Conservation (phyloP, 1,284 basidiomycete species). For the Fomitopsis betulina region DNA sequence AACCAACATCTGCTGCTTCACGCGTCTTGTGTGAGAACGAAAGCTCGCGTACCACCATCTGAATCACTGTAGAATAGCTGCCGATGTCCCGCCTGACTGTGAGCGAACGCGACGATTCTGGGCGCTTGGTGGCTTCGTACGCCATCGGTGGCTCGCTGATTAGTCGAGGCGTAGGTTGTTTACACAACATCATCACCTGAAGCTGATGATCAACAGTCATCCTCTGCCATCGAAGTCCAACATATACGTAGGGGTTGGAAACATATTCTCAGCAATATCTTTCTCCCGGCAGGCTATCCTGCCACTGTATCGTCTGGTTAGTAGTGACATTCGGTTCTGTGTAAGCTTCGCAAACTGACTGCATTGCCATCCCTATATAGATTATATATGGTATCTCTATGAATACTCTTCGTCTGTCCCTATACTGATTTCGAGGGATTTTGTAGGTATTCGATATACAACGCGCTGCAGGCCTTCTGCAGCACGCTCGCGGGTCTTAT, state of each 20-base stretch:
- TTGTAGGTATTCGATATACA: constrained; percentile 52
- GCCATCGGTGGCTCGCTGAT: background rate
- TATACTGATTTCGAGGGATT: background rate
- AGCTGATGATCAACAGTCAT: background rate
- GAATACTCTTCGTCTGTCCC: background rate
- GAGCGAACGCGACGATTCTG: background rate
- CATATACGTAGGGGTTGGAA: constrained; percentile 9
- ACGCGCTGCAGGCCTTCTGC: constrained; percentile 65
- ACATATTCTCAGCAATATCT: constrained; percentile 35
- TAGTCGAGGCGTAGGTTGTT: background rate
- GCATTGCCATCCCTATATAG: constrained; percentile 7
- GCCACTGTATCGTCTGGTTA: constrained; percentile 54
- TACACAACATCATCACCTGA: background rate
- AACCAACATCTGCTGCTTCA: background rate
- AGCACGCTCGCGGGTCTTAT: constrained; percentile 59
- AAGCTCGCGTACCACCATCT: too few species aligned
- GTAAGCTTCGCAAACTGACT: background rate
- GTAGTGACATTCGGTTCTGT: background rate
- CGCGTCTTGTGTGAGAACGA: background rate
- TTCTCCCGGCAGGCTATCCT: constrained; percentile 60
- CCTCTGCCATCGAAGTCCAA: background rate
- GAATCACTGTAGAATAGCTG: background rate
- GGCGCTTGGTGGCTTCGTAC: background rate
- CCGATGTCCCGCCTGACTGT: background rate
- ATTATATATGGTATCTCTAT: constrained; percentile 20